phyloP scores from a whole-genome alignment of 495 filamentous ascomycete genomes.

The Penicilliopsis zonata region DNA sequence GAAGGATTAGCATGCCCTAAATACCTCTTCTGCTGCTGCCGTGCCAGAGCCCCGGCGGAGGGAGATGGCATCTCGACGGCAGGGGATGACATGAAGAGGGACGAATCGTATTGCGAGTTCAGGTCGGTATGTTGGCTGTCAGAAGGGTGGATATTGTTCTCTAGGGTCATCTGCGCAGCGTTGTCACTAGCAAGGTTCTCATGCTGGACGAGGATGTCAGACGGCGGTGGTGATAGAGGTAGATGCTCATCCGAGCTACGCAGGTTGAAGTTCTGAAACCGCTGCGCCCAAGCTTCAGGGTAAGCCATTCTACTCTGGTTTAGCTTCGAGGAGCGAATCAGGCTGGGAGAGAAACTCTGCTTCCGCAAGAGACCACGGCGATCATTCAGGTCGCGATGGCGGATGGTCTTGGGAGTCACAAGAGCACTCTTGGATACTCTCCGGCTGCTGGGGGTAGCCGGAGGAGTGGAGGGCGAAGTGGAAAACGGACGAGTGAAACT shows the following conservation, averaged over 20 bases:
- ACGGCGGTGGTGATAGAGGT: slow-evolving; percentile 33
- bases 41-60: slow-evolving; percentile 14
- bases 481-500: slow-evolving; percentile 10
- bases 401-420: slow-evolving; percentile 29
- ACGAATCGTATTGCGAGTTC: slow-evolving; percentile 22
- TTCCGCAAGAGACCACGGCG: slow-evolving; percentile 25
- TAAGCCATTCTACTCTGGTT: slow-evolving; percentile 32
- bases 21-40: slow-evolving; percentile 24
- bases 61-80: slow-evolving; percentile 29
- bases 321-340: slow-evolving; percentile 26
- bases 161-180: slow-evolving; percentile 7
- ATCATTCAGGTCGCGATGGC: slow-evolving; percentile 30
- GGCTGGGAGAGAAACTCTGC: slow-evolving; percentile 31
- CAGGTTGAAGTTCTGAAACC: slow-evolving; percentile 29
- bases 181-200: slow-evolving; percentile 23
- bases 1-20: slow-evolving; percentile 22
- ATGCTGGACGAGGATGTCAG: slow-evolving; percentile 29
- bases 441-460: slow-evolving; percentile 26
- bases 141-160: slow-evolving; percentile 5
- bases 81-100: slow-evolving; percentile 24
- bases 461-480: slow-evolving; percentile 31
- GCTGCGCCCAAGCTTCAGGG: slow-evolving; percentile 28
- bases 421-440: slow-evolving; percentile 24
- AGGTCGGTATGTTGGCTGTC: slow-evolving; percentile 21
- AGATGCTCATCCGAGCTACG: slow-evolving; percentile 25